These are phyloP conservation scores for Filosporella fistucella DNA, from an alignment of 495 filamentous ascomycete species.

Conservation along the genomic window DNA sequence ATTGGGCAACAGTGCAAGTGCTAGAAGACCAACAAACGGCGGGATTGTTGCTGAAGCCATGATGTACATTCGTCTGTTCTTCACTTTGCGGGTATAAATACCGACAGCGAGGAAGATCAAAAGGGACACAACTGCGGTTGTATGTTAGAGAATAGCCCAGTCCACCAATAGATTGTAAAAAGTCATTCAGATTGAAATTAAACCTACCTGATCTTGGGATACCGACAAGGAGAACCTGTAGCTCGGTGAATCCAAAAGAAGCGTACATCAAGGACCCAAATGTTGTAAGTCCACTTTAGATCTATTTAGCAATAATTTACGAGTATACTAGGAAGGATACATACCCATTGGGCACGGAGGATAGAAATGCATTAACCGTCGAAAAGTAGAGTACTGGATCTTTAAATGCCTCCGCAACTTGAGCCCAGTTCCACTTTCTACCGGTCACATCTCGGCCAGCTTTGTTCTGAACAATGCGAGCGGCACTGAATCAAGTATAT, in stretches of 20 bases:
- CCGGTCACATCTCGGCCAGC: conserved; percentile 8
- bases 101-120: conserved; percentile 1
- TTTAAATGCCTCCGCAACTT: conserved; percentile 28
- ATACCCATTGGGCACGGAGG: conserved; percentile 39
- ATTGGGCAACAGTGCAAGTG: conserved; percentile 1
- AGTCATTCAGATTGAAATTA: not conserved
- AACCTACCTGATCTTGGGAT: not conserved
- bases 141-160: no score
- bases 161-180: not conserved
- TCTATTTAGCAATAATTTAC: not conserved
- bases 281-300: conserved; percentile 37
- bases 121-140: conserved; percentile 1
- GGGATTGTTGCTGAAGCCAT: not conserved
- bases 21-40: not conserved
- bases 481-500: conserved; percentile 23
- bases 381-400: conserved; percentile 38
- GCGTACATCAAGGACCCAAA: conserved; percentile 44
- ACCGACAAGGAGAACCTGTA: not conserved
- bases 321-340: not conserved
- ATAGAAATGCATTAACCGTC: conserved; percentile 39
- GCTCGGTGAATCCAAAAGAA: conserved; percentile 36
- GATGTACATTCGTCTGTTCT: not conserved
- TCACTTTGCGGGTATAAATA: conserved; percentile 1
- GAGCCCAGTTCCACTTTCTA: conserved; percentile 29
- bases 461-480: conserved; percentile 27